Evolutionary conservation across 2,329 filamentous ascomycete species (phyloP).

Genomic region (Pseudogymnoascus sp.): DNA sequence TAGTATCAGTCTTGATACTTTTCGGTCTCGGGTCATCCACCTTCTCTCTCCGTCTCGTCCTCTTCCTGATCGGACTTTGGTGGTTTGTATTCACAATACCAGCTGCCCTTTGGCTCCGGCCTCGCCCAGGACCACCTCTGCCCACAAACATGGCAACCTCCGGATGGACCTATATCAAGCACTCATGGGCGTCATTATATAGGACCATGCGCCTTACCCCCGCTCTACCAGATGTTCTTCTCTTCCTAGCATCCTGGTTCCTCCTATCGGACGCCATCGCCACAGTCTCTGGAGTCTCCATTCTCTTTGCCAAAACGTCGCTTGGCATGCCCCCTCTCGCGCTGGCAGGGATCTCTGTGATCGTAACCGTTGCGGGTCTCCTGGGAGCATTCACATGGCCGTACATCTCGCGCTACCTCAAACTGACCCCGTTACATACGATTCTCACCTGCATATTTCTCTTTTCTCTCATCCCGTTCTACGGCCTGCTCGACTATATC

Average conservation of each 20-base stretch:
- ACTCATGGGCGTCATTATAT: conserved; percentile 80
- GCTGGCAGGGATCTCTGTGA: conserved; percentile 86
- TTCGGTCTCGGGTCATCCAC: conserved; percentile 66
- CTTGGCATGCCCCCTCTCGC: conserved; percentile 83
- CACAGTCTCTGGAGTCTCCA: conserved; percentile 87
- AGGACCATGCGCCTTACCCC: conserved; percentile 70
- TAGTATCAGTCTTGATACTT: conserved; percentile 70
- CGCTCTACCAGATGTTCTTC: conserved; percentile 61
- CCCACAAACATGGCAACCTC: conserved; percentile 31
- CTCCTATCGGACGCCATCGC: conserved; percentile 89
- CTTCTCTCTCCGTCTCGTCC: conserved; percentile 76
- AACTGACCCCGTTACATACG: conserved; percentile 72
- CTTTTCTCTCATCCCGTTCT: conserved; percentile 88
- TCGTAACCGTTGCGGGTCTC: conserved; percentile 77
- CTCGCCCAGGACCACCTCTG: conserved; percentile 80
- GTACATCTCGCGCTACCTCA: conserved; percentile 61
- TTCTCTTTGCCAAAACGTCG: conserved; percentile 91
- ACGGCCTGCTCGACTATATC: conserved; percentile 81
- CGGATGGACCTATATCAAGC: conserved; percentile 53
- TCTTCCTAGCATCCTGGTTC: conserved; percentile 88
- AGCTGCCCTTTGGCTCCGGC: conserved; percentile 76
- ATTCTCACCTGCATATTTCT: conserved; percentile 85
- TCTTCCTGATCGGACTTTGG: conserved; percentile 84
- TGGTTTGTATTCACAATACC: conserved; percentile 91
- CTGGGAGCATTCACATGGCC: conserved; percentile 87